Evolutionary conservation across 202 grass and related monocot species (phyloP).

Genomic region (Setaria viridis): DNA sequence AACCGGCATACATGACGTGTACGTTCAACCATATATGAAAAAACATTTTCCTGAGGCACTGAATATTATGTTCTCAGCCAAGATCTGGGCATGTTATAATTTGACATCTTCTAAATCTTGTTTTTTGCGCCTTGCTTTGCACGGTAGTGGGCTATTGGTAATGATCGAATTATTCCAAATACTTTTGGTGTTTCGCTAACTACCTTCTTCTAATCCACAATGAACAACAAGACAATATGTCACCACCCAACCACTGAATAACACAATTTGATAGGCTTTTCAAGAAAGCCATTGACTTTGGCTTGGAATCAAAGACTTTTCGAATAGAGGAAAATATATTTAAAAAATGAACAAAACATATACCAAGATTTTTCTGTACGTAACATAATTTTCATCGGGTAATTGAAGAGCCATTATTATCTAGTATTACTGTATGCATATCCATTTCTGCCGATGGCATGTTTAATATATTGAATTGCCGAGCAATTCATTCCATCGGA

Average conservation of each 20-base stretch:
- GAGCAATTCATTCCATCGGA: neutral
- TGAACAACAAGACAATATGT: neutral
- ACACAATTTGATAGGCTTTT: neutral
- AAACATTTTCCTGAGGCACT: neutral
- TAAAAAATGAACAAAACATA: neutral
- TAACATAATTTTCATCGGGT: neutral
- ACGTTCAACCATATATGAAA: neutral
- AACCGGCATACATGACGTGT: neutral
- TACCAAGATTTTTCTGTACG: neutral
- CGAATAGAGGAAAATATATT: neutral
- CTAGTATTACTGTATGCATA: neutral
- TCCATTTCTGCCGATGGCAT: neutral
- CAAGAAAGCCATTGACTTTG: neutral
- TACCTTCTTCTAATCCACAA: neutral
- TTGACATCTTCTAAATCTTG: neutral
- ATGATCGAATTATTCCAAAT: neutral
- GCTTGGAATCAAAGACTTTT: neutral
- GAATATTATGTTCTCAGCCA: neutral
- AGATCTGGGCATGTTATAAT: neutral
- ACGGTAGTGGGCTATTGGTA: neutral
- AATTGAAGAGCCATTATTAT: neutral
- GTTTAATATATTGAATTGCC: neutral
- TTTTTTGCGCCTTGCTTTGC: neutral
- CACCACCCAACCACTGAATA: neutral
- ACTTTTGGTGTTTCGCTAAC: neutral